phyloP scores from a whole-genome alignment of 2,329 filamentous ascomycete genomes.

The Gnomoniopsis smithogilvyi region DNA sequence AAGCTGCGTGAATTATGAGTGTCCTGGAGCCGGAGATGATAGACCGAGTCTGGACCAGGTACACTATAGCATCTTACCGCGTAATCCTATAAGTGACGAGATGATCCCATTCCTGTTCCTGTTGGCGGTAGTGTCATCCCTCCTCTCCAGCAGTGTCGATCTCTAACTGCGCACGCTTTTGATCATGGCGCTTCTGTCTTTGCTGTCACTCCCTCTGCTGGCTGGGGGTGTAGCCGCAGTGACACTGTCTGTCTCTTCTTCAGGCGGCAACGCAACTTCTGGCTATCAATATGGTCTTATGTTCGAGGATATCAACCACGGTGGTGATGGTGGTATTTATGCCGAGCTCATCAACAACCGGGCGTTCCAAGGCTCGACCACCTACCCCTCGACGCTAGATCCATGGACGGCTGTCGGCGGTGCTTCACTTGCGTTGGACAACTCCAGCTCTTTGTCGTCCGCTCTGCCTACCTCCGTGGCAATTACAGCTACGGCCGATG shows the following conservation, averaged over 20 bases:
- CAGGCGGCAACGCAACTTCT: constrained; percentile 35
- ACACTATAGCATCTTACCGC: background rate
- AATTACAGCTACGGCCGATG: constrained; percentile 25
- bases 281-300: constrained; percentile 39
- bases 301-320: constrained; percentile 60
- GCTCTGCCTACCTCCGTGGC: constrained; percentile 51
- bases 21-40: too few species aligned
- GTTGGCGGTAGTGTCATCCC: background rate
- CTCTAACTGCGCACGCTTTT: background rate
- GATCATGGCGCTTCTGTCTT: constrained; percentile 10
- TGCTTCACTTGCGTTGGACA: constrained; percentile 43
- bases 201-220: constrained; percentile 9
- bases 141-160: background rate
- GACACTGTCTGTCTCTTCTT: constrained; percentile 18
- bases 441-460: constrained; percentile 45
- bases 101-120: background rate
- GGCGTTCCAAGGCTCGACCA: constrained; percentile 58
- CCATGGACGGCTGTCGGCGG: constrained; percentile 42
- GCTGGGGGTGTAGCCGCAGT: constrained; percentile 15
- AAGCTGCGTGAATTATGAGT: too few species aligned
- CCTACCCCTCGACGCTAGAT: constrained; percentile 40
- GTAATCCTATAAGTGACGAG: background rate
- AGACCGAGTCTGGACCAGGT: background rate
- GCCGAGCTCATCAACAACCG: constrained; percentile 68
- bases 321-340: constrained; percentile 67